Evolutionary conservation across 257 asterid genomes (phyloP).

Genomic region (Forsythia viridissima): DNA sequence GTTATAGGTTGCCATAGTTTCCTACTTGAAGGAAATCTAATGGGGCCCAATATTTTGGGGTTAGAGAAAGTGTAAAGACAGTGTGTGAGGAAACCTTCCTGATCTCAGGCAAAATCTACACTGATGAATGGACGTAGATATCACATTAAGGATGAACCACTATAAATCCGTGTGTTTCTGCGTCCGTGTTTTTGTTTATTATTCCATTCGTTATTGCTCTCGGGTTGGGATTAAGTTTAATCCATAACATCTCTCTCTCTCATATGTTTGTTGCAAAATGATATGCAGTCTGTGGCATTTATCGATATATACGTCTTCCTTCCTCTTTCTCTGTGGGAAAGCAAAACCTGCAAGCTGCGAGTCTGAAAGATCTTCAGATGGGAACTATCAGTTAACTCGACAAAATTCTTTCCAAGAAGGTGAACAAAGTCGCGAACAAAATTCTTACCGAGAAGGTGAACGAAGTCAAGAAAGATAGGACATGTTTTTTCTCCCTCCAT

Average conservation of each 20-base stretch:
- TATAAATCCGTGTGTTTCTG: neutral
- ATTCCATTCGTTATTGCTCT: neutral
- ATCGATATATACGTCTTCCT: slow-evolving; percentile 74
- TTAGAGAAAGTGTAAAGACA: neutral
- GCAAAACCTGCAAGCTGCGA: slow-evolving; percentile 46
- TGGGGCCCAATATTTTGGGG: neutral
- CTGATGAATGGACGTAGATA: neutral
- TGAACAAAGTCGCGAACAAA: slow-evolving; percentile 30
- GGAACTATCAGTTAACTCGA: slow-evolving; percentile 64
- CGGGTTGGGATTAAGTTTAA: neutral
- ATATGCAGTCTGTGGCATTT: slow-evolving; percentile 88
- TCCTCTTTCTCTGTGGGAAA: slow-evolving; percentile 91
- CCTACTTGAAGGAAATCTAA: neutral
- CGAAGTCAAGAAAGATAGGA: slow-evolving; percentile 29
- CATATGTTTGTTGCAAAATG: slow-evolving; percentile 31
- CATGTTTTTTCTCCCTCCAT: slow-evolving; percentile 2
- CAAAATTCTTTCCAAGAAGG: slow-evolving; percentile 56
- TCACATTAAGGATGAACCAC: neutral
- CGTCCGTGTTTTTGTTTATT: neutral
- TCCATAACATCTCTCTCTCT: neutral
- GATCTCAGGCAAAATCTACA: neutral
- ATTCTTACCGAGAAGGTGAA: no score
- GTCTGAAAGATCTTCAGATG: slow-evolving; percentile 43
- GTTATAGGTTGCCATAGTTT: neutral
- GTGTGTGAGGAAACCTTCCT: neutral